Evolutionary conservation across 2,329 filamentous ascomycete species (phyloP), one percentile per base, ranked within the genome.

Genomic region (Colletotrichum cereale): DNA sequence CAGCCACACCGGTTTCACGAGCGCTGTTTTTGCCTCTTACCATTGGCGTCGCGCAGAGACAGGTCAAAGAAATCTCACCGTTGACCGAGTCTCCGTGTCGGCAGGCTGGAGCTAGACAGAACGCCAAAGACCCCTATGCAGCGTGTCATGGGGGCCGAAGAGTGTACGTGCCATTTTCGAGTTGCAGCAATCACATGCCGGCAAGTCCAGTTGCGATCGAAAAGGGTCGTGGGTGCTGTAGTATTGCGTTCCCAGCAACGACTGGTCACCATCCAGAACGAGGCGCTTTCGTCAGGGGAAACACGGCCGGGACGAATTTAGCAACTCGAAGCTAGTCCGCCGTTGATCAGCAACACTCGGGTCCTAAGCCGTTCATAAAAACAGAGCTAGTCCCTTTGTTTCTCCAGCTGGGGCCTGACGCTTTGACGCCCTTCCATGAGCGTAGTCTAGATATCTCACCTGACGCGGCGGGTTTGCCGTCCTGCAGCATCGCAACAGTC

Each of bases 1-100:
- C 47, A 63, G 57, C 65, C 52, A 63, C 58, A 1, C 29, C 50
- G 29, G 69, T 68, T 63, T 68, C 68, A 64, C 58, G 38, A 68
- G 44, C 26, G 31, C 31, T 36, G 50, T 58, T 24, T 57, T 26
- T 52, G 16, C 44, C 29, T 26, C 53, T 26, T 38, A 31, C 16
- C n/a, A 5, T 42, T 29, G 58, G 52, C 60, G 69, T 53, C 58
- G 58, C 57, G 58, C 66, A 47, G 55, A 52, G 24, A 21, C 48
- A 50, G 57, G 62, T 61, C 67, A 66, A 68, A 55, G 47, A 68
- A 18, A 53, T 21, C 3, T n/a, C 16, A 18, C 57, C 65, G 44
- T 26, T 21, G 29, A n/a, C 67, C 26, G 53, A 47, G 38, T 70
- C 38, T 52, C 48, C 56, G 48, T 53, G 24, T 69, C 65, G 48